phyloP scores from a whole-genome alignment of 176 grass and related monocot genomes.

The Carex littledalei region DNA sequence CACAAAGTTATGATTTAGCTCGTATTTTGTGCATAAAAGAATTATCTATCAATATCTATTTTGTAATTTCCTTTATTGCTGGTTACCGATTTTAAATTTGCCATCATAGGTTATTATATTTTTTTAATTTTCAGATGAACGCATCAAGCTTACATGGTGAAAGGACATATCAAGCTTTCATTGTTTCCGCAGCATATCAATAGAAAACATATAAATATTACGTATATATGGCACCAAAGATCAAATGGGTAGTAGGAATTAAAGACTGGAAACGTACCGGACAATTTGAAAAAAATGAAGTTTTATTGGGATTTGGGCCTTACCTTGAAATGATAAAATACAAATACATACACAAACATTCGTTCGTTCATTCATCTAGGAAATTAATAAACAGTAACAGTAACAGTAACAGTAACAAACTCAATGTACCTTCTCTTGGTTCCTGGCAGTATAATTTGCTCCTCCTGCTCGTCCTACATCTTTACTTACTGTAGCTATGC shows the following conservation, averaged over 20 bases:
- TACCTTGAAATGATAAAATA: slow-evolving; percentile 1
- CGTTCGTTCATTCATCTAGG: neutral
- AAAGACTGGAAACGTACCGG: neutral
- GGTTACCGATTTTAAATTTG: neutral
- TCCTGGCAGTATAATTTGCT: slow-evolving; percentile 14
- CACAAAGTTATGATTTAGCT: neutral
- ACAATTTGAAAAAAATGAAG: neutral
- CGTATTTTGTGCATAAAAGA: neutral
- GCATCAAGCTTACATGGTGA: neutral
- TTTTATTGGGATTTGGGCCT: neutral
- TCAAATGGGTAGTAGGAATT: neutral
- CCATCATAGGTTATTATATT: neutral
- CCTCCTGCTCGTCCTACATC: neutral
- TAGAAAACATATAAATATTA: neutral
- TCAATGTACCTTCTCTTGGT: slow-evolving; percentile 41
- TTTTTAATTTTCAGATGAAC: neutral
- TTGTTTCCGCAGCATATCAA: neutral
- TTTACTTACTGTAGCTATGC: neutral
- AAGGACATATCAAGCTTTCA: neutral
- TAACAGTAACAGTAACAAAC: neutral
- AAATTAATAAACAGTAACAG: neutral
- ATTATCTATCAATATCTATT: neutral
- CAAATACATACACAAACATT: neutral
- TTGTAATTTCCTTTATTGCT: neutral
- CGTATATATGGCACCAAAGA: neutral